A percentile compares a stretch with the other conserved stretches of the same genome.
phyloP scores from a whole-genome alignment of 129 eudicot species.

The Oenanthe sinensis region DNA sequence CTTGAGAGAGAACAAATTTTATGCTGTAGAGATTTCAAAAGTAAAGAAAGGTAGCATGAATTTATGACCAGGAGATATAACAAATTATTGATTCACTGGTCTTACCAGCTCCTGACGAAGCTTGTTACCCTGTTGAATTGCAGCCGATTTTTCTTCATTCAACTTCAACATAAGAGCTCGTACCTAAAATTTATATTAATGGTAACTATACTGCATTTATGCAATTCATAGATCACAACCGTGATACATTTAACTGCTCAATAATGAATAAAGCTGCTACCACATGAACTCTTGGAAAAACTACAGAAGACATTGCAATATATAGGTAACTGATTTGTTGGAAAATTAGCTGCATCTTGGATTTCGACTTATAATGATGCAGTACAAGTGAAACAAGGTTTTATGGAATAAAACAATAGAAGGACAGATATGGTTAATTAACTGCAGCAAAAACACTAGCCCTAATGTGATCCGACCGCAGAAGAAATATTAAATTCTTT shows the following conservation, averaged over 20 bases:
- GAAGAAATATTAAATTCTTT: no score
- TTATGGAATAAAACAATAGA: not conserved
- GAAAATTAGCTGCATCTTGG: not conserved
- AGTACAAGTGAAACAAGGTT: not conserved
- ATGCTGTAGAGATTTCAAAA: not conserved
- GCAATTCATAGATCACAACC: not conserved
- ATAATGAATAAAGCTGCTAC: no score
- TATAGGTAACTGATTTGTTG: not conserved
- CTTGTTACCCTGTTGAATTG: conserved; percentile 48
- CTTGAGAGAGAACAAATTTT: not conserved
- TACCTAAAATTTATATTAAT: conserved; percentile 35
- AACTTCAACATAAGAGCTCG: conserved; percentile 50
- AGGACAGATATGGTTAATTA: not conserved
- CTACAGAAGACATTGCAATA: not conserved
- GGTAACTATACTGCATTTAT: not conserved
- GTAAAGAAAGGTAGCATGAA: not conserved
- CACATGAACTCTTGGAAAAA: no score
- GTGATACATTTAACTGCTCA: not conserved
- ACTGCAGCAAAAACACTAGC: no score
- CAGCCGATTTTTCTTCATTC: conserved; percentile 65
- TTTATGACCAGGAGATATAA: not conserved
- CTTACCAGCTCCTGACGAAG: conserved; percentile 80
- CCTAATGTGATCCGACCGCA: no score
- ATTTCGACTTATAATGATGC: not conserved
- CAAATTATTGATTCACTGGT: not conserved